Conservation (phyloP, 257 asterid species). For the Misopates orontium region DNA sequence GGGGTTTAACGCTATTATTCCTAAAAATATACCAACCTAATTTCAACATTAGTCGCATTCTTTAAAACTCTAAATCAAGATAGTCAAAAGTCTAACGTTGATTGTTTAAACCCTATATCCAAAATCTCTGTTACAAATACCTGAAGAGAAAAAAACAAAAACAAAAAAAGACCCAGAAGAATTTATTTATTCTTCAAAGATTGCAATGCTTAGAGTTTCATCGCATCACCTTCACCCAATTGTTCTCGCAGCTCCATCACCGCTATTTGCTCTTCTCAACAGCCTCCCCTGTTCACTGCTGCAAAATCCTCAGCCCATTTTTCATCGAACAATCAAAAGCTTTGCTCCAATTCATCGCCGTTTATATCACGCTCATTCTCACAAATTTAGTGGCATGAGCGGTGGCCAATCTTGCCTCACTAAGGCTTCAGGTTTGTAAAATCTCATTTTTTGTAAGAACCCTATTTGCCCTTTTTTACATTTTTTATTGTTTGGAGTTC, state of each 20-base stretch:
- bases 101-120: too few relatives aligned
- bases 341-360: conserved; percentile 22
- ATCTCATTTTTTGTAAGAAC: not conserved
- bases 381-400: conserved; percentile 31
- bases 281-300: conserved; percentile 16
- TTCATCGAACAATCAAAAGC: conserved; percentile 27
- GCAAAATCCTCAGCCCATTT: conserved; percentile 24
- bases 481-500: not conserved
- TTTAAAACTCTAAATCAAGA: too few relatives aligned
- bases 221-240: conserved; percentile 39
- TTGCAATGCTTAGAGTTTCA: conserved; percentile 54
- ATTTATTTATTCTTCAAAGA: not conserved
- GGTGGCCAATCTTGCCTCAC: conserved; percentile 23
- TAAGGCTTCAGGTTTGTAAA: conserved; percentile 50
- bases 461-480: not conserved
- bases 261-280: conserved; percentile 31
- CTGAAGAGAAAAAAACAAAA: too few relatives aligned
- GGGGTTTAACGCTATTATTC: too few relatives aligned
- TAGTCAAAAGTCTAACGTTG: too few relatives aligned
- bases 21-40: too few relatives aligned
- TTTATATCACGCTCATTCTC: conserved; percentile 20
- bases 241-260: conserved; percentile 30
- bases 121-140: too few relatives aligned
- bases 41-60: too few relatives aligned
- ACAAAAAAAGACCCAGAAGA: not conserved